Evolutionary conservation across 139 green algal genomes (phyloP).

Genomic region (Chlorella sorokiniana): DNA sequence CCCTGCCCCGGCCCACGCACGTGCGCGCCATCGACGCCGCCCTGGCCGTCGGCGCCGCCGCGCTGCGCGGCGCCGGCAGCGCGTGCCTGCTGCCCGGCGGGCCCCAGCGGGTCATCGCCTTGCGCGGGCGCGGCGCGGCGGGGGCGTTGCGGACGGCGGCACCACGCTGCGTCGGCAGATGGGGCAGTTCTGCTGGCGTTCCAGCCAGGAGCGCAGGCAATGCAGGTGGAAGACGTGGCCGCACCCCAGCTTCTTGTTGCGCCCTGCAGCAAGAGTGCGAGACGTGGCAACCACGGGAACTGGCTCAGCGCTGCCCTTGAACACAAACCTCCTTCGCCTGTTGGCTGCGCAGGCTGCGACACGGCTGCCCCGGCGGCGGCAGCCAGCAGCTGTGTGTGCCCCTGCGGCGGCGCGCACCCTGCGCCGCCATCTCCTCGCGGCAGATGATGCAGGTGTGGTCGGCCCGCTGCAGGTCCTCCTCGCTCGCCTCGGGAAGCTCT

Average conservation of each 20-base stretch:
- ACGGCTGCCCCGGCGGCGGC: background rate
- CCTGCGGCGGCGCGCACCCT: conserved; percentile 1
- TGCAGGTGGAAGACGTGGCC: conserved; percentile 95
- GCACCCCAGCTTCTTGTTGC: conserved; percentile 94
- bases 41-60: too few relatives aligned
- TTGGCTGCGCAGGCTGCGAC: too few relatives aligned
- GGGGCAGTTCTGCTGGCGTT: conserved; percentile 97
- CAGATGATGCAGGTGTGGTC: conserved; percentile 98
- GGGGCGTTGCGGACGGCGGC: conserved; percentile 24
- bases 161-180: conserved; percentile 76
- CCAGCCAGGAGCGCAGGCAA: conserved; percentile 96
- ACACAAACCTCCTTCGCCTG: background rate
- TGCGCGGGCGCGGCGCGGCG: background rate
- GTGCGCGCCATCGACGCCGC: too few relatives aligned
- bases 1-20: too few relatives aligned
- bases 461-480: conserved; percentile 85
- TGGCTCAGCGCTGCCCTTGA: background rate
- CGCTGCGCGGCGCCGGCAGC: too few relatives aligned
- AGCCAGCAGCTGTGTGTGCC: background rate
- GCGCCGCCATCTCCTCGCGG: conserved; percentile 86
- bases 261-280: background rate
- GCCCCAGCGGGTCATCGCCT: background rate
- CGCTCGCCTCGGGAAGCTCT: conserved; percentile 86
- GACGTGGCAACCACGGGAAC: too few relatives aligned
- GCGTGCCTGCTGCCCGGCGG: background rate